Evolutionary conservation across 768 basidiomycete genomes (phyloP), one percentile per base, ranked within the genome.

Genomic region (Lentinula aciculospora): DNA sequence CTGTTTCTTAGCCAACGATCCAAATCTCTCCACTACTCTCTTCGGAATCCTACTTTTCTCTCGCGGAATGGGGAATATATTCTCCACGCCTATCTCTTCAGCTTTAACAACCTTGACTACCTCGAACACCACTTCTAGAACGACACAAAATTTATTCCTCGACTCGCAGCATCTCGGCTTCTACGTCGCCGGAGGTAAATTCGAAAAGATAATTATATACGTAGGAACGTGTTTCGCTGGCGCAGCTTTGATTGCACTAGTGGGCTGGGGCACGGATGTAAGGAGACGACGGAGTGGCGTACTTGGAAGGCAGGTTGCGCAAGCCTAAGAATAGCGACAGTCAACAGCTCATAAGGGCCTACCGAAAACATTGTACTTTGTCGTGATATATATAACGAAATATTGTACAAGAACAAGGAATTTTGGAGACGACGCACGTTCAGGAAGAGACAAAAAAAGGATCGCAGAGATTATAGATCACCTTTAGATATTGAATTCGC

Each of bases 161-260:
- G 44, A 47, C 12, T 47, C 46, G 27, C 5, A 17, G 27, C 46
- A 53, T 25, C 57, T 58, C 19, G 67, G 66, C 2, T 68, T 65
- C 48, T 46, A 57, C 9, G 66, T 69, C 13, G 66, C 53, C 12
- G 61, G 58, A 5, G 66, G 65, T 4, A 58, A 53, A 27, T 71
- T 67, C 56, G 63, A 68, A 40, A 64, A 62, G 5, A 54, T 70
- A 58, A 71, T 71, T 44, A 36, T 71, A 1, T 71, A 66, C 56
- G 61, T 64, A 2, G 70, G 69, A 13, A 62, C 61, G 12, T 70
- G 66, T 50, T 71, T 69, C 59, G 69, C 69, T 13, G 67, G 62
- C 15, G 69, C 67, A 17, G 64, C 69, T 4, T 59, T 60, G 6
- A 47, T 64, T 17, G 51, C 61, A n/a, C 15, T 54, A 10, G n/a